Conservation (phyloP, 2,329 filamentous ascomycete species). For the Ceratocystis smalleyi region DNA sequence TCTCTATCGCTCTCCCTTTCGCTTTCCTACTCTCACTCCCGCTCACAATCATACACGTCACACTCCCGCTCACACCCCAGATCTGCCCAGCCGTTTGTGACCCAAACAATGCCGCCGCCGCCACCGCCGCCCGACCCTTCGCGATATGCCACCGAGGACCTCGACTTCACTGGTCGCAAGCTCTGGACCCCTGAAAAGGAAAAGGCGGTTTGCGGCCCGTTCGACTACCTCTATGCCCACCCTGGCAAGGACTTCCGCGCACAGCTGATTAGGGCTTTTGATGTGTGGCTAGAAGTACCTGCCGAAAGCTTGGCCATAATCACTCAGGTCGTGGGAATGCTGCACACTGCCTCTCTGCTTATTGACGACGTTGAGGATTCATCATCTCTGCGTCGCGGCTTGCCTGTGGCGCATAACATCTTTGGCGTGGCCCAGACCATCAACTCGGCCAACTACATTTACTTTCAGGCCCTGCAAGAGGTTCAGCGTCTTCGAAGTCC, state of each 20-base stretch:
- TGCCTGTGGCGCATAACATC: conserved; percentile 70
- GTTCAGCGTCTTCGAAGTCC: conserved; percentile 55
- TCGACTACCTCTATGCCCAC: conserved; percentile 62
- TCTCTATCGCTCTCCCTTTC: conserved; percentile 9
- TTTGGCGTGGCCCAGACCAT: conserved; percentile 80
- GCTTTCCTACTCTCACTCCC: conserved; percentile 9
- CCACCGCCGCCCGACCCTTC: conserved; percentile 31
- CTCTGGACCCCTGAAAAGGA: conserved; percentile 63
- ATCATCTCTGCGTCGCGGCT: conserved; percentile 57
- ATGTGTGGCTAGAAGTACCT: conserved; percentile 64
- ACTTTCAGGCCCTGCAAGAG: conserved; percentile 65
- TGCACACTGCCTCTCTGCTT: conserved; percentile 69
- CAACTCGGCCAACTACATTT: conserved; percentile 80
- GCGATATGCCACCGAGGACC: conserved; percentile 40
- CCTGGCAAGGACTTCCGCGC: conserved; percentile 75
- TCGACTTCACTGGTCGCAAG: conserved; percentile 35
- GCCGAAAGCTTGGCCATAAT: conserved; percentile 54
- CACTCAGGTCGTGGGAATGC: conserved; percentile 66
- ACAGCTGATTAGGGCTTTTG: conserved; percentile 67
- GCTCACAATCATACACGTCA: conserved; percentile 12
- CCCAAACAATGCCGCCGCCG: conserved; percentile 13
- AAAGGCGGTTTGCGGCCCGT: conserved; percentile 60
- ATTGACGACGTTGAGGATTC: conserved; percentile 82
- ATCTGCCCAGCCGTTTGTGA: conserved; percentile 11
- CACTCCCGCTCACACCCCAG: conserved; percentile 13